Conservation (phyloP, 2,329 filamentous ascomycete genomes). For the Fonsecaea monophora region DNA sequence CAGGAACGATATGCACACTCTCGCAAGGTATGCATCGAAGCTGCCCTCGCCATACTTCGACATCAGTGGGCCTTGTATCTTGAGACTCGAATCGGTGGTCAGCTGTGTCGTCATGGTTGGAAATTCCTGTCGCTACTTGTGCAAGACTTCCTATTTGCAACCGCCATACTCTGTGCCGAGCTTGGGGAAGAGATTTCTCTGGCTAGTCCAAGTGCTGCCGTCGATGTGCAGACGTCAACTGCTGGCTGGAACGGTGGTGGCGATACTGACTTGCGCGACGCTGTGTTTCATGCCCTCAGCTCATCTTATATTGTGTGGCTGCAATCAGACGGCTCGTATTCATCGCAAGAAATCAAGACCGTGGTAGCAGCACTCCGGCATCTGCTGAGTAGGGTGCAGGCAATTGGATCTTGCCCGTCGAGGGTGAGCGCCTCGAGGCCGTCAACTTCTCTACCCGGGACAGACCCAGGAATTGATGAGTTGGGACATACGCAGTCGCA, state of each 20-base stretch:
- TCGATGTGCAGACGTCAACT: neutral
- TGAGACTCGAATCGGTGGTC: conserved; percentile 51
- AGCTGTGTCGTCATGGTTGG: conserved; percentile 52
- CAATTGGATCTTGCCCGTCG: conserved; percentile 16
- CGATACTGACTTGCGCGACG: neutral
- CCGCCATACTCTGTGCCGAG: conserved; percentile 56
- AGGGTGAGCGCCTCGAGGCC: neutral
- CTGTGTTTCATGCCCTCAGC: conserved; percentile 26
- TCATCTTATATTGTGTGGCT: conserved; percentile 31
- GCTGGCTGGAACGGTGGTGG: neutral
- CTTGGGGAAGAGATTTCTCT: conserved; percentile 43
- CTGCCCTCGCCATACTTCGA: conserved; percentile 53
- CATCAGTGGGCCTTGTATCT: conserved; percentile 53
- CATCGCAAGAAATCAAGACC: conserved; percentile 23
- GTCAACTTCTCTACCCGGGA: neutral
- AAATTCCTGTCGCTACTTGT: conserved; percentile 53
- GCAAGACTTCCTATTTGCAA: conserved; percentile 57
- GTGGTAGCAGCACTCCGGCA: conserved; percentile 21
- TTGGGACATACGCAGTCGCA: neutral
- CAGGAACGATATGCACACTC: conserved; percentile 51
- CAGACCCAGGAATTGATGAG: neutral
- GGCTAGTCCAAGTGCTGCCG: neutral
- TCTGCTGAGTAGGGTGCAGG: conserved; percentile 23
- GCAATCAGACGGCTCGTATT: conserved; percentile 26
- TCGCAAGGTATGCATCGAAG: conserved; percentile 53